A percentile compares a stretch with the other conserved stretches of the same genome.
Conservation (phyloP, 208 protist genomes). For the Lotmaria passim region DNA sequence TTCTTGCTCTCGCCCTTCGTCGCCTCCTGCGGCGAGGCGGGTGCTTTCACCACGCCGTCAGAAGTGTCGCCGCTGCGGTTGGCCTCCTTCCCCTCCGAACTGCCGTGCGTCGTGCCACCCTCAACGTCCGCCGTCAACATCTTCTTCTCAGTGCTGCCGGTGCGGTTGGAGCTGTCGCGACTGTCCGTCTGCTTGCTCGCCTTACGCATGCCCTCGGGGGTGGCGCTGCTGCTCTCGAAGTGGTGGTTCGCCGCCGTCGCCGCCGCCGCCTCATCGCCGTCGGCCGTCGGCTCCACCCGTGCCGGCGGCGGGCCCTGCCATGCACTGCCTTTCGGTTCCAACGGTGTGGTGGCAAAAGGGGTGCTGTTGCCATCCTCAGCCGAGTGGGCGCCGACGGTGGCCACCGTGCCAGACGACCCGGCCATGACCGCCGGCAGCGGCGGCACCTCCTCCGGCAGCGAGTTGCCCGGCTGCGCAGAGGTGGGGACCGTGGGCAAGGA, state of each 20-base stretch:
- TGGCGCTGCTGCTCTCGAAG: background rate
- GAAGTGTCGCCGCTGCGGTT: conserved; percentile 6
- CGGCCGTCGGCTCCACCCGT: background rate
- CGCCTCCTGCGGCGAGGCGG: background rate
- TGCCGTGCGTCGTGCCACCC: conserved; percentile 11
- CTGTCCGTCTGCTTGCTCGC: conserved; percentile 11
- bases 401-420: background rate
- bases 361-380: conserved; percentile 5
- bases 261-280: background rate
- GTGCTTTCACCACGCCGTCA: background rate
- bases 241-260: background rate
- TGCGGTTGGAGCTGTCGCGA: conserved; percentile 26
- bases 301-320: background rate
- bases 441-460: background rate
- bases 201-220: conserved; percentile 20
- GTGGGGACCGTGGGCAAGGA: background rate
- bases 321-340: background rate
- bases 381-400: conserved; percentile 5
- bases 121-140: conserved; percentile 14
- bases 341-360: conserved; percentile 1
- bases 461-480: background rate
- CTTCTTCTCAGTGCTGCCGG: conserved; percentile 37
- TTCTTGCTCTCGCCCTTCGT: background rate
- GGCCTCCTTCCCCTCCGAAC: conserved; percentile 12
- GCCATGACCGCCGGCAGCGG: background rate